Base-by-base conservation (phyloP, 768 basidiomycete genomes). In the Dentipellis sp. region DNA sequence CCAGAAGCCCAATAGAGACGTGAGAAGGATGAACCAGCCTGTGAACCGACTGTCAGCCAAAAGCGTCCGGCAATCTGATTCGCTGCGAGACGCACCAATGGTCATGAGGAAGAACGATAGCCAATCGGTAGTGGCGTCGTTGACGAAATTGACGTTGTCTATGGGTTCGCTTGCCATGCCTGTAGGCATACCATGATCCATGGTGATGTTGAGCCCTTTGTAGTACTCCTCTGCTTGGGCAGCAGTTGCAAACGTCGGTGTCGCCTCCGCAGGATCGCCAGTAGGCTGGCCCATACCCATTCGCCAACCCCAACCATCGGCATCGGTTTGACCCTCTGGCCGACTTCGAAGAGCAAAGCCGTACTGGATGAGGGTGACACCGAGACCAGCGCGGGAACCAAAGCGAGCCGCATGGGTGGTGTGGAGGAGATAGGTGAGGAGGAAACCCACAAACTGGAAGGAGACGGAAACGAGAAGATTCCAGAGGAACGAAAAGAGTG, bases 371-470 rank as follows among this genome's bases (percentile, higher is more conserved):
- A 98, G 78, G 11, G 94, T 97, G 57, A 97, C 78, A n/a, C 95
- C 95, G 47, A 98, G 79, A 29, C 95, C 95, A 1, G 94, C 94
- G 54, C 93, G 85, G 39, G 92, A 92, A 50, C 97, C 94, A 62
- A 90, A 82, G 62, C 93, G 88, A 35, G 91, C 92, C 5, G 95
- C 89, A 67, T 98, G 95, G 1, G 93, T 93, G 2, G 86, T 88
- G 69, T 92, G 91, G 34, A 98, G 79, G 56, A 98, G 86, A 71
- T 94, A 97, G 9, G 94, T 98, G 68, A 97, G 78, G 51, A 86
- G 77, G 75, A 91, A 93, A 37, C 88, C 95, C 64, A 97, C 84
- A 64, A 97, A 95, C 73, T 97, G 95, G 88, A 99, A 99, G 21
- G 92, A 93, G 55, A 94, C 79, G 56, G 92, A 94, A 58, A 98